A percentile compares a stretch with the other conserved stretches of the same genome.
Conservation (phyloP, 2,329 filamentous ascomycete genomes). For the Ophiostoma pallidulum region DNA sequence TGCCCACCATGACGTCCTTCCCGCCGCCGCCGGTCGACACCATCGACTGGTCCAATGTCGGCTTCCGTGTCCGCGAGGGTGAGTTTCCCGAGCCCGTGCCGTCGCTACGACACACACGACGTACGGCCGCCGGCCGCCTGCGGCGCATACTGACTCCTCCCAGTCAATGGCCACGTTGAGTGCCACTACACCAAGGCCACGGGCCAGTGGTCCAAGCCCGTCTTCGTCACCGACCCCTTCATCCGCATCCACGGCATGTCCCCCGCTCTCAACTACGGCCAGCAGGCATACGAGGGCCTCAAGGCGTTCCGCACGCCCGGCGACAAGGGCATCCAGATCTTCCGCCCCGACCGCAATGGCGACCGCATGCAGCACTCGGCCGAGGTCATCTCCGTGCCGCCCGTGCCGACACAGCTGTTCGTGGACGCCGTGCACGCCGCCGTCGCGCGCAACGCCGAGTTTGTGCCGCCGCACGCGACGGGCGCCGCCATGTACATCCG, state of each 20-base stretch:
- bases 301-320: slow-evolving; percentile 82
- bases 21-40: slow-evolving; percentile 69
- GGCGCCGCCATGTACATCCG: slow-evolving; percentile 90
- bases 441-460: slow-evolving; percentile 81
- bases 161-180: slow-evolving; percentile 82
- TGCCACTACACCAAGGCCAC: slow-evolving; percentile 69
- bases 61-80: slow-evolving; percentile 89
- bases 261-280: slow-evolving; percentile 90
- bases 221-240: slow-evolving; percentile 74
- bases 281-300: slow-evolving; percentile 97
- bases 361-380: slow-evolving; percentile 76
- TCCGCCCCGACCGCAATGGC: slow-evolving; percentile 81
- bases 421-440: slow-evolving; percentile 67
- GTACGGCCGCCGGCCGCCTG: neutral
- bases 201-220: slow-evolving; percentile 65
- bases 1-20: slow-evolving; percentile 44
- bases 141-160: too few relatives aligned
- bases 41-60: slow-evolving; percentile 90
- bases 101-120: too few relatives aligned
- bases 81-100: slow-evolving; percentile 24
- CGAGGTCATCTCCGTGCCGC: slow-evolving; percentile 72
- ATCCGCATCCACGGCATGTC: slow-evolving; percentile 91
- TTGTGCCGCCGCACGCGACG: slow-evolving; percentile 79
- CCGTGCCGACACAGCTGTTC: slow-evolving; percentile 68
- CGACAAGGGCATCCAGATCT: slow-evolving; percentile 65